Evolutionary conservation across 1,139 yeast genomes (phyloP).

Genomic region (Geotrichum bryndzae): DNA sequence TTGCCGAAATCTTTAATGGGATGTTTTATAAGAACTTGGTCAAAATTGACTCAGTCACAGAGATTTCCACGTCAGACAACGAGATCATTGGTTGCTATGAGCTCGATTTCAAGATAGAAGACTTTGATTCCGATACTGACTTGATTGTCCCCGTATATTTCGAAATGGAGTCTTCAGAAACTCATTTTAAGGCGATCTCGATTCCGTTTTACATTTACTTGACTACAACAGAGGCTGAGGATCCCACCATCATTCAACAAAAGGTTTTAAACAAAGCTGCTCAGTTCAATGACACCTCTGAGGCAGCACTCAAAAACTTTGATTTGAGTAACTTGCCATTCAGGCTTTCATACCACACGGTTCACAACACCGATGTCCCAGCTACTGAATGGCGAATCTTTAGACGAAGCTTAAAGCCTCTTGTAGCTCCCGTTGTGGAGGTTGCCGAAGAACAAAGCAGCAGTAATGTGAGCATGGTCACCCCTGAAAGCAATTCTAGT

Average conservation of each 20-base stretch:
- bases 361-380: constrained; percentile 1
- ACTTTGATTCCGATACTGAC: constrained; percentile 34
- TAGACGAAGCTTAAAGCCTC: background rate
- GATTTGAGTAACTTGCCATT: background rate
- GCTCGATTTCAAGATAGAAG: constrained; percentile 16
- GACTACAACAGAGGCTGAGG: constrained; percentile 43
- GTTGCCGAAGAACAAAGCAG: background rate
- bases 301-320: background rate
- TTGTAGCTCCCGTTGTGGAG: background rate
- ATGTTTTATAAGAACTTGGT: constrained; percentile 69
- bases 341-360: background rate
- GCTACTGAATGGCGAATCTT: constrained; percentile 8
- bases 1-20: constrained; percentile 66
- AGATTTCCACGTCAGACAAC: constrained; percentile 54
- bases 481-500: background rate
- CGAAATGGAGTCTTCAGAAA: constrained; percentile 33
- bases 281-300: background rate
- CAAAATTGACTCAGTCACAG: constrained; percentile 57
- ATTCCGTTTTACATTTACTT: constrained; percentile 68
- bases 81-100: constrained; percentile 42
- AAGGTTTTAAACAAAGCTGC: constrained; percentile 38
- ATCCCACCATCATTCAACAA: constrained; percentile 50
- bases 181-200: background rate
- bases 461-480: background rate
- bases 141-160: constrained; percentile 65